Evolutionary conservation across 1,284 basidiomycete genomes (phyloP).

Genomic region (Trichosporon coremiiforme): DNA sequence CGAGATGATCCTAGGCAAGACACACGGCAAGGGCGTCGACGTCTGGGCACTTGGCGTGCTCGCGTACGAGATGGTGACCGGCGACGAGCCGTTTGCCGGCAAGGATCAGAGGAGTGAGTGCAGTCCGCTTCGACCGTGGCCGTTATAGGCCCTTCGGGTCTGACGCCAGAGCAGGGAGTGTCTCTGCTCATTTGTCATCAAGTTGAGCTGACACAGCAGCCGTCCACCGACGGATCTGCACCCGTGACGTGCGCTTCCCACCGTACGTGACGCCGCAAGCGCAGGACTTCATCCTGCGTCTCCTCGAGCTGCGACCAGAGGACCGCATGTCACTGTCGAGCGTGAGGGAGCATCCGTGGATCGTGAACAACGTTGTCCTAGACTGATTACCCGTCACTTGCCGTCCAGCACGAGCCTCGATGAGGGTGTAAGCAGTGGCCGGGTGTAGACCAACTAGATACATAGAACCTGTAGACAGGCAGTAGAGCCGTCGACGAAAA

Average conservation of each 20-base stretch:
- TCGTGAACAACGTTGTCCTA: conserved; percentile 49
- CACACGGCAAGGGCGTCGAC: conserved; percentile 47
- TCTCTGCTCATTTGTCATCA: no score
- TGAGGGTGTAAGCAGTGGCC: neutral
- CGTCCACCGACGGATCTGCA: conserved; percentile 48
- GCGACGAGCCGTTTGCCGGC: conserved; percentile 87
- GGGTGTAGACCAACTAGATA: neutral
- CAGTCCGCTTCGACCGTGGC: no score
- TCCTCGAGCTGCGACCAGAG: conserved; percentile 78
- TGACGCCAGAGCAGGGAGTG: no score
- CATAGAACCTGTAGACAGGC: neutral
- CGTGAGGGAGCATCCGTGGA: conserved; percentile 87
- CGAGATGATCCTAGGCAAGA: conserved; percentile 85
- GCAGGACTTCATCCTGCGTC: conserved; percentile 67
- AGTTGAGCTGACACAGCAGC: conserved; percentile 29
- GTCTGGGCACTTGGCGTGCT: conserved; percentile 81
- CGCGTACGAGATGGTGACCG: conserved; percentile 89
- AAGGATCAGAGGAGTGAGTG: conserved; percentile 39
- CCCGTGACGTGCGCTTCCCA: conserved; percentile 75
- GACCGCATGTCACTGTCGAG: conserved; percentile 74
- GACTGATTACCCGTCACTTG: neutral
- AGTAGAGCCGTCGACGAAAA: neutral
- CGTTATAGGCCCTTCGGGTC: no score
- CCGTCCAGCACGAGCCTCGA: no score
- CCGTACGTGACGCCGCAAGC: conserved; percentile 64